Base-by-base conservation (phyloP, 495 filamentous ascomycete genomes). In the Tuber borchii region DNA sequence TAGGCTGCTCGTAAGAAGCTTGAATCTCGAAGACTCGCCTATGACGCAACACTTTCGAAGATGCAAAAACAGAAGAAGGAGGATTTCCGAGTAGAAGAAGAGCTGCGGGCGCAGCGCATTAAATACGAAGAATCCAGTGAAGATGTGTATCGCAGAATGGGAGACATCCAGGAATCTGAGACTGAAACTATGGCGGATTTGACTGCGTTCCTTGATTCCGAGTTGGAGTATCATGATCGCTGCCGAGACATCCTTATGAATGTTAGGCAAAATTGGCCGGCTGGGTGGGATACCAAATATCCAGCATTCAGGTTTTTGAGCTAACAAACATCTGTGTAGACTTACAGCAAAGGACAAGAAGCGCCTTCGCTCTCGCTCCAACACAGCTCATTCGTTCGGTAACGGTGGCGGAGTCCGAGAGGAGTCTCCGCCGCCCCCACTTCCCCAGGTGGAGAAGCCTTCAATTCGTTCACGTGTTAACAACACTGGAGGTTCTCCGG, bases 71-170 rank as follows among this genome's bases (percentile, higher is more conserved):
- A 90, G 16, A 97, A 97, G 86, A 91, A 90, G 77, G 95, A 98
- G 76, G 94, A 99, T 83, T 97, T 94, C 85, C 88, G 92, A 70
- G 88, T 95, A 71, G 94, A 99, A 84, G 96, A 99, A 83, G 95
- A 99, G 83, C 88, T 97, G 71, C 90, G 96, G 75, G 88, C 89
- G 20, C 91, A 97, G 82, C 97, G 97, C 82, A 92, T 93, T 75
- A 99, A 97, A 84, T 99, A 97, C 81, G 95, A 97, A 81, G 96
- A 98, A 84, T 92, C 93, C 9, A 97, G 89, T 77, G 95, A 98
- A 77, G 95, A 99, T 80, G 95, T 99, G 75, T 87, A 90, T 77
- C 90, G 95, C 77, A 89, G 95, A 73, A 99, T 99, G 96, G 89
- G 95, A 84, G 95, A 99, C 78, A 97, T 99, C 84, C 93, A 95